These are phyloP conservation scores for Suillus occidentalis DNA, from an alignment of 768 basidiomycete species.

Conservation along the genomic window DNA sequence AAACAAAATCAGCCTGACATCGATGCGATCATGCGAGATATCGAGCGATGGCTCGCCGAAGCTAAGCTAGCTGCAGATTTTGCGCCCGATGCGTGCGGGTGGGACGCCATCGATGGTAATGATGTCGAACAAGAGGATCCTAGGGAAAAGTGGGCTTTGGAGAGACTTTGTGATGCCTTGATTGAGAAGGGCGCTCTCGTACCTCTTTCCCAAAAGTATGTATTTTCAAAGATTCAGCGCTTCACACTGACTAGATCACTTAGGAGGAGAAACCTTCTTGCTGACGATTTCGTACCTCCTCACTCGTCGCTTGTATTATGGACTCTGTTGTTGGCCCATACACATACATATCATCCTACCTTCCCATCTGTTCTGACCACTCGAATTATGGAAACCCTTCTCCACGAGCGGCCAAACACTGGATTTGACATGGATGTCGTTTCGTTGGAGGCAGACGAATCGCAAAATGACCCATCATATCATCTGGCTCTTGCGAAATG, in stretches of 20 bases:
- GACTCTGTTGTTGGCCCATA: slow-evolving; percentile 60
- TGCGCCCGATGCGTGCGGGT: slow-evolving; percentile 45
- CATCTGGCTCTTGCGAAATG: slow-evolving; percentile 66
- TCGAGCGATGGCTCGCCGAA: slow-evolving; percentile 82
- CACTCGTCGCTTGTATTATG: slow-evolving; percentile 58
- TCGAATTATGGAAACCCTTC: slow-evolving; percentile 41
- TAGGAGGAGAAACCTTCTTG: slow-evolving; percentile 56
- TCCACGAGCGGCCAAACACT: slow-evolving; percentile 19
- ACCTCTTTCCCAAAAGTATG: slow-evolving; percentile 82
- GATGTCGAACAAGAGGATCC: slow-evolving; percentile 42
- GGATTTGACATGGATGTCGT: slow-evolving; percentile 17
- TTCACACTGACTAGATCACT: slow-evolving; percentile 11
- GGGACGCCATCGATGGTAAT: slow-evolving; percentile 35
- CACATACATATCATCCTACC: slow-evolving; percentile 54
- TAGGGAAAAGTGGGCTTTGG: slow-evolving; percentile 68
- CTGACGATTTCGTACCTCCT: slow-evolving; percentile 49
- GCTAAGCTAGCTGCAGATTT: slow-evolving; percentile 60
- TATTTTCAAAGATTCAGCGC: background rate
- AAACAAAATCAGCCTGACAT: slow-evolving; percentile 52
- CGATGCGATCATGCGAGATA: slow-evolving; percentile 49
- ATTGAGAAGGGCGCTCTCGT: slow-evolving; percentile 74
- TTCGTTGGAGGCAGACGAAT: slow-evolving; percentile 18
- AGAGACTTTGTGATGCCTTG: slow-evolving; percentile 64
- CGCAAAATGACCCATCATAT: slow-evolving; percentile 43
- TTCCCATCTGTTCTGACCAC: slow-evolving; percentile 51